These are phyloP conservation scores for Calonectria honghensis DNA, from an alignment of 2,329 filamentous ascomycete species.

Conservation along the genomic window DNA sequence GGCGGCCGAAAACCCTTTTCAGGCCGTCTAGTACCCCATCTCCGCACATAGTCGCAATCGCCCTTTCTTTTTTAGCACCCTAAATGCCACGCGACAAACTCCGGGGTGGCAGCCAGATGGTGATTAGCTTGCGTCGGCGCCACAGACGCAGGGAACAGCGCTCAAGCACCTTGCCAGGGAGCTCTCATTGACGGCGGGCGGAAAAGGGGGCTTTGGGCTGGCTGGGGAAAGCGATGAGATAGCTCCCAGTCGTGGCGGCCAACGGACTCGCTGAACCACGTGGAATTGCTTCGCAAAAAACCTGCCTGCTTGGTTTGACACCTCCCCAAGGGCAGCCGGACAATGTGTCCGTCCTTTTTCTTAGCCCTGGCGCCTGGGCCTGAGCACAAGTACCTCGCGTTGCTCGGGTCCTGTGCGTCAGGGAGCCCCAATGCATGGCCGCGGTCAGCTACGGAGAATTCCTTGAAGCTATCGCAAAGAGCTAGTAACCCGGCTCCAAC, in stretches of 20 bases:
- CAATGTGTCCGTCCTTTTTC: slow-evolving; percentile 5
- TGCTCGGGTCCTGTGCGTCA: slow-evolving; percentile 16
- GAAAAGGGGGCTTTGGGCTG: slow-evolving; percentile 8
- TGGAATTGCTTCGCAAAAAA: slow-evolving; percentile 33
- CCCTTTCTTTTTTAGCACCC: slow-evolving; percentile 15
- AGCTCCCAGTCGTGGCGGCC: slow-evolving; percentile 25
- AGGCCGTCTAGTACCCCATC: slow-evolving; percentile 2
- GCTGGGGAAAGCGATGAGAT: slow-evolving; percentile 7
- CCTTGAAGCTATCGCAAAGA: slow-evolving; percentile 3
- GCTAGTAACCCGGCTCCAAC: slow-evolving; percentile 14
- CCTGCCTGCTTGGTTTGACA: slow-evolving; percentile 15
- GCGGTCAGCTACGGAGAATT: slow-evolving; percentile 4
- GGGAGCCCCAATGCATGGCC: background rate
- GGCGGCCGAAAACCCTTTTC: slow-evolving; percentile 12
- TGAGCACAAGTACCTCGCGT: background rate
- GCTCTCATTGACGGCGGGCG: slow-evolving; percentile 4
- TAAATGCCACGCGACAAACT: slow-evolving; percentile 39
- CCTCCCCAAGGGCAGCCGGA: background rate
- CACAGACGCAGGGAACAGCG: slow-evolving; percentile 23
- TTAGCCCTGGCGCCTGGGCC: slow-evolving; percentile 2
- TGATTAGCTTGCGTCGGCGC: slow-evolving; percentile 22
- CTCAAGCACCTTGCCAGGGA: slow-evolving; percentile 8
- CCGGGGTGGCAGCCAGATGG: slow-evolving; percentile 28
- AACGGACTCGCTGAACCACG: slow-evolving; percentile 34
- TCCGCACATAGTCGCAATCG: slow-evolving; percentile 14